Base-by-base conservation (phyloP, 225 moss, liverwort and hornwort genomes). In the Lunularia cruciata region DNA sequence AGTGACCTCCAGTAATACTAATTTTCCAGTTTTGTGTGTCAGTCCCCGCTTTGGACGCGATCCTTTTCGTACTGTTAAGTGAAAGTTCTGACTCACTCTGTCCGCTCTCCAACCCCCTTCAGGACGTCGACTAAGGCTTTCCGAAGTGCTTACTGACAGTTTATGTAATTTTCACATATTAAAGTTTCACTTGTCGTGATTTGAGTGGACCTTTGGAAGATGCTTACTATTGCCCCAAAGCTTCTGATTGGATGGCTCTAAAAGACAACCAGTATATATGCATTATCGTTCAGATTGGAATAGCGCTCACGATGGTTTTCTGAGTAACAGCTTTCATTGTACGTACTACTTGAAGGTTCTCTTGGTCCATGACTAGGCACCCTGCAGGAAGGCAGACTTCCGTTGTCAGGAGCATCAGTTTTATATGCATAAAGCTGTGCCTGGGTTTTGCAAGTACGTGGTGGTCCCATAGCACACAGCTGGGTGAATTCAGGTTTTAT, bases 361-460 rank as follows among this genome's bases (percentile, higher is more conserved):
- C 28, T 54, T 23, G 8, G 8, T 1, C 0, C 27, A 11, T 25
- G 3, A 28, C 11, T 26, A 11, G 27, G 9, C 43, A 43, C 12
- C 12, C 43, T n/a, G n/a, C 43, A 43, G 43, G 23, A 26, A 6
- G 27, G 52, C 5, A 6, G 25, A 54, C 52, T 54, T 27, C 27
- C 54, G 28, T 14, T 54, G 54, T 54, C 54, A 54, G 43, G 54
- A 26, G 20, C 25, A 14, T 47, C 13, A 14, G 5, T 35, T 8
- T 11, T 8, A 28, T 34, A 10, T 31, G 9, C 60, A 60, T 37
- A 60, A 38, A 60, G 60, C 20, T n/a, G n/a, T n/a, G n/a, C n/a
- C n/a, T n/a, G 36, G 37, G 52, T 26, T 54, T 26, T 54, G 54
- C 52, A 53, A 60, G 60, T 37, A 9, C 59, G 35, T 19, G 37